phyloP scores from a whole-genome alignment of 352 stramenopile species.

The Phytophthora aleatoria region DNA sequence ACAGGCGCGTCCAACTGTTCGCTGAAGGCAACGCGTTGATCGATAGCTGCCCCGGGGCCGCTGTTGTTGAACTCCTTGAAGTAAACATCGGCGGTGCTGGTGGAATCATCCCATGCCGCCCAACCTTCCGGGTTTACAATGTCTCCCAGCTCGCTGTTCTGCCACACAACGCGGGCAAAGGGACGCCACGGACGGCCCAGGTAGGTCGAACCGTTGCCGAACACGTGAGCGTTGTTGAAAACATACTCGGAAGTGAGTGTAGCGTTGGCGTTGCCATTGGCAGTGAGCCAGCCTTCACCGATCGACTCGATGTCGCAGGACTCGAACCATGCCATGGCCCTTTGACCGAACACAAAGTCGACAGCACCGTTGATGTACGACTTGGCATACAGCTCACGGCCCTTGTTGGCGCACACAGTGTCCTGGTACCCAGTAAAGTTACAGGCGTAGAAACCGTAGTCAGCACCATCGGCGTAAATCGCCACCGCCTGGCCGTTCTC shows the following conservation, averaged over 20 bases:
- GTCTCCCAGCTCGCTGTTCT: slow-evolving; percentile 13
- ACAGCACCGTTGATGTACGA: slow-evolving; percentile 19
- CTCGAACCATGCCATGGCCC: slow-evolving; percentile 19
- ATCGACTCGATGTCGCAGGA: slow-evolving; percentile 19
- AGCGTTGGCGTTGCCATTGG: slow-evolving; percentile 13
- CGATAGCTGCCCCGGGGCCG: background rate
- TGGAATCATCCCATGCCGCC: slow-evolving; percentile 8
- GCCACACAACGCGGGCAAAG: slow-evolving; percentile 10
- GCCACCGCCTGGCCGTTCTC: slow-evolving; percentile 14
- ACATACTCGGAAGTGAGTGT: slow-evolving; percentile 5
- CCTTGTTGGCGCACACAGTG: slow-evolving; percentile 21
- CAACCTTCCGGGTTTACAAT: slow-evolving; percentile 12
- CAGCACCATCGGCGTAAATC: background rate
- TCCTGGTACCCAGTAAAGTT: slow-evolving; percentile 25
- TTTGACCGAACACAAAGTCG: slow-evolving; percentile 22
- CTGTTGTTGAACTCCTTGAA: slow-evolving; percentile 12
- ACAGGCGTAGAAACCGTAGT: slow-evolving; percentile 21
- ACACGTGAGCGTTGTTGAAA: slow-evolving; percentile 10
- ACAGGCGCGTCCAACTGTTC: slow-evolving; percentile 10
- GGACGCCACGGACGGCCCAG: slow-evolving; percentile 19
- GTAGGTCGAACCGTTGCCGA: slow-evolving; percentile 5
- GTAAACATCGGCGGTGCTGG: slow-evolving; percentile 10
- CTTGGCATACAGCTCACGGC: slow-evolving; percentile 2
- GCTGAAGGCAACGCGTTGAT: slow-evolving; percentile 10
- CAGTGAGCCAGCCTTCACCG: slow-evolving; percentile 12